phyloP scores from a whole-genome alignment of 2,329 filamentous ascomycete species.

The Beauveria bassiana region DNA sequence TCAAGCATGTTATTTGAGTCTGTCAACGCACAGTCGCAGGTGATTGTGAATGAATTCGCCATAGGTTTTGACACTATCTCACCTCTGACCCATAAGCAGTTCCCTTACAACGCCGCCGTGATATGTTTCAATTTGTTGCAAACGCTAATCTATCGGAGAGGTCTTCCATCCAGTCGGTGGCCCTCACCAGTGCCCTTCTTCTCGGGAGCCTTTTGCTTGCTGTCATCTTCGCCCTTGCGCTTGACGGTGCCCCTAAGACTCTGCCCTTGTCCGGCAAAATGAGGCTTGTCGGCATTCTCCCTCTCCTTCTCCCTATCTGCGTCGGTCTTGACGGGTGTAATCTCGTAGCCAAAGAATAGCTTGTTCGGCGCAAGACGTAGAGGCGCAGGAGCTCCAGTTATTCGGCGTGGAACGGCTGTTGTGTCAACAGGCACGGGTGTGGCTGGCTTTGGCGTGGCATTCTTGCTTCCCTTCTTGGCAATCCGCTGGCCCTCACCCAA shows the following conservation, averaged over 20 bases:
- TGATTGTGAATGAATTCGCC: background rate
- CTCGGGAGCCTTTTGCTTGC: constrained; percentile 38
- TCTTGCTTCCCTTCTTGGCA: constrained; percentile 74
- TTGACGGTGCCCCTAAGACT: constrained; percentile 64
- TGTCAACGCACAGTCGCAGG: too few species aligned
- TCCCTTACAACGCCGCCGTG: background rate
- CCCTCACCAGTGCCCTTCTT: constrained; percentile 39
- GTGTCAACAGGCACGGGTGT: constrained; percentile 52
- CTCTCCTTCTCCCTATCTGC: constrained; percentile 62
- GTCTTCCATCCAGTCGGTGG: constrained; percentile 36
- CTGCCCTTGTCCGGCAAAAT: constrained; percentile 79
- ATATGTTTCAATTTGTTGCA: background rate
- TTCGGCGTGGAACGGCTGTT: constrained; percentile 27
- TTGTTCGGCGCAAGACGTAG: constrained; percentile 80
- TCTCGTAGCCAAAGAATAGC: constrained; percentile 92
- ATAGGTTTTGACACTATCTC: background rate
- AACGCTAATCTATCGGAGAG: constrained; percentile 18
- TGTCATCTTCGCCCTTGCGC: constrained; percentile 54
- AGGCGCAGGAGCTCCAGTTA: constrained; percentile 75
- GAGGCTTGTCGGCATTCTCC: constrained; percentile 56
- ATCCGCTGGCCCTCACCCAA: constrained; percentile 71
- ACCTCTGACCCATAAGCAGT: background rate
- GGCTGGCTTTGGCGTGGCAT: constrained; percentile 54
- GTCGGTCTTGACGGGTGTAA: constrained; percentile 78
- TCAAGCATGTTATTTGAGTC: background rate